phyloP scores from a whole-genome alignment of 1,284 basidiomycete species.

The Naganishia cerealis region DNA sequence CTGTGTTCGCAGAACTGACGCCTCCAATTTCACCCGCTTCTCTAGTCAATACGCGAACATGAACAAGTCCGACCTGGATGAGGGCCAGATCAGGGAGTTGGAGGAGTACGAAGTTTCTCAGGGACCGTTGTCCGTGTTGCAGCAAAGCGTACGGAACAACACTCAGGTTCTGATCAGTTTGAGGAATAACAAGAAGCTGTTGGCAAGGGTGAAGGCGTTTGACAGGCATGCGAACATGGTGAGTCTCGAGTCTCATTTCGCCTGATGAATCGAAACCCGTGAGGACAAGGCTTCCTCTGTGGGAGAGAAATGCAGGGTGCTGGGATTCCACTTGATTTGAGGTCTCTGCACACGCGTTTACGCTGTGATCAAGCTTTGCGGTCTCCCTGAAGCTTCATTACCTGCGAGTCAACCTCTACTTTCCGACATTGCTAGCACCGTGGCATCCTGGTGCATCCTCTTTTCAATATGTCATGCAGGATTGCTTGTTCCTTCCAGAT shows the following conservation, averaged over 20 bases:
- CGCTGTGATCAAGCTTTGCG: too few species aligned
- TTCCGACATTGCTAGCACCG: too few species aligned
- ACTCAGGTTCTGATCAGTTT: conserved; percentile 96
- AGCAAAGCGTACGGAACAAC: conserved; percentile 96
- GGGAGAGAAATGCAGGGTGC: background rate
- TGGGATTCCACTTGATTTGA: background rate
- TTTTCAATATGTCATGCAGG: background rate
- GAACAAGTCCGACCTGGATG: conserved; percentile 95
- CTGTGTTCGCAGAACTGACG: background rate
- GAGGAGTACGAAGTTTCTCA: conserved; percentile 97
- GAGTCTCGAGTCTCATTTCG: conserved; percentile 9
- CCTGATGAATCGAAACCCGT: background rate
- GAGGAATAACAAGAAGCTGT: conserved; percentile 96
- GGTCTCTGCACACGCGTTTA: background rate
- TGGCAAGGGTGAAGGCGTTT: conserved; percentile 97
- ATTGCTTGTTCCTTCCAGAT: background rate
- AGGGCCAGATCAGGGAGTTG: conserved; percentile 88
- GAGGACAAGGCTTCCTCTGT: background rate
- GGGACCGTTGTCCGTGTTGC: conserved; percentile 93
- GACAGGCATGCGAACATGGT: conserved; percentile 99
- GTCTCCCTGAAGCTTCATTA: too few species aligned
- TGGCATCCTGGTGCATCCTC: background rate
- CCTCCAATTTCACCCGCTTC: background rate
- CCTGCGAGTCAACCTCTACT: too few species aligned
- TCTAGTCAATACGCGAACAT: conserved; percentile 91